Conservation (phyloP, 768 basidiomycete genomes). For the Leccinellum rugosiceps region DNA sequence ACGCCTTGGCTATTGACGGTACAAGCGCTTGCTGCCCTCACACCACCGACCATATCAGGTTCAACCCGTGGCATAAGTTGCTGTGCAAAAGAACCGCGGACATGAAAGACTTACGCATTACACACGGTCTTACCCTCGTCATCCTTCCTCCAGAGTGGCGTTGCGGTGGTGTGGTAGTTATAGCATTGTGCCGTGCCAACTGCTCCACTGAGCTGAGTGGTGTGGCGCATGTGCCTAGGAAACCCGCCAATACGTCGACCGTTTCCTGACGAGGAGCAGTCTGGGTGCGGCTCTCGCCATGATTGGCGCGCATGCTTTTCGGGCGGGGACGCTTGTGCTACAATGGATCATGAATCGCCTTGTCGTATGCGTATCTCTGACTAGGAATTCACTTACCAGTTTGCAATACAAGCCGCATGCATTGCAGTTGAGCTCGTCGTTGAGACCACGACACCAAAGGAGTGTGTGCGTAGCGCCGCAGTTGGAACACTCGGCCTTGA, state of each 20-base stretch:
- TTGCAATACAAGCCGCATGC: constrained; percentile 89
- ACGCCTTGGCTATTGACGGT: constrained; percentile 80
- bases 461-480: constrained; percentile 89
- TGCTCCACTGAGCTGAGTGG: constrained; percentile 28
- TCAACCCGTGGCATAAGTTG: constrained; percentile 9
- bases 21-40: constrained; percentile 68
- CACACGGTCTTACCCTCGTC: constrained; percentile 90
- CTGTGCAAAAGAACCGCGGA: constrained; percentile 2
- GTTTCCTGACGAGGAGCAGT: constrained; percentile 63
- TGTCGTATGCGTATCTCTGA: not conserved
- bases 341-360: not conserved
- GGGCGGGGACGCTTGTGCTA: constrained; percentile 88
- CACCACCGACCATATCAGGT: constrained; percentile 57
- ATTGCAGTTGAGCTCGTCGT: constrained; percentile 88
- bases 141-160: constrained; percentile 87
- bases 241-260: constrained; percentile 66
- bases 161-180: constrained; percentile 87
- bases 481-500: constrained; percentile 84
- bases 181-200: constrained; percentile 71
- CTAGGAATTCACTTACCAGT: constrained; percentile 46
- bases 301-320: constrained; percentile 79
- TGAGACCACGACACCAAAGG: constrained; percentile 81
- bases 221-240: constrained; percentile 29
- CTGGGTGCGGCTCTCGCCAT: constrained; percentile 68
- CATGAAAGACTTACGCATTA: constrained; percentile 68